A percentile compares a stretch with the other conserved stretches of the same genome.
phyloP scores from a whole-genome alignment of 73 alveolate genomes.

The Uronychia binucleata region DNA sequence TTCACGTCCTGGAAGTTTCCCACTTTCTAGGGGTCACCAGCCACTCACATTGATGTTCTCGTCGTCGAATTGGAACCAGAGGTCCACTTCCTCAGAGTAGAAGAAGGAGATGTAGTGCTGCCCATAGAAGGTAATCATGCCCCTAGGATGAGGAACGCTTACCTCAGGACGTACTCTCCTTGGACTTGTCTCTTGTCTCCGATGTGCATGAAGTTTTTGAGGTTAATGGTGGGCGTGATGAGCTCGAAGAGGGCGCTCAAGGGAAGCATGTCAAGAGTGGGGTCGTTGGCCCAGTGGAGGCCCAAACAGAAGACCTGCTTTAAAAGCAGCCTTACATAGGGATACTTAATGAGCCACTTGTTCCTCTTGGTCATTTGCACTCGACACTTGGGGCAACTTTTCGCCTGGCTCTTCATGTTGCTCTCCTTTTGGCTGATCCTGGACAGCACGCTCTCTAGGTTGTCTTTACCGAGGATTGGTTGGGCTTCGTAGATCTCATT shows the following conservation, averaged over 20 bases:
- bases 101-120: constrained; percentile 62
- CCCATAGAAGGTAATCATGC: constrained; percentile 62
- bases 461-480: constrained; percentile 13
- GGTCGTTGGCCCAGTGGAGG: neutral
- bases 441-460: constrained; percentile 1
- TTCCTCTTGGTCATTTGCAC: neutral
- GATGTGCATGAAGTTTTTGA: constrained; percentile 30
- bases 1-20: constrained; percentile 62
- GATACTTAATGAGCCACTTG: constrained; percentile 43
- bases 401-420: constrained; percentile 9
- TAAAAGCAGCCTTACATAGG: neutral
- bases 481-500: constrained; percentile 29
- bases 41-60: constrained; percentile 12
- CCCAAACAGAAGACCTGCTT: neutral
- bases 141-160: constrained; percentile 24
- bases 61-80: constrained; percentile 64
- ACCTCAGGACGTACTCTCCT: neutral
- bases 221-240: constrained; percentile 47
- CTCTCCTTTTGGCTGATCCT: neutral
- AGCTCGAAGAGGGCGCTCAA: constrained; percentile 21
- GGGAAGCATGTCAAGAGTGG: neutral
- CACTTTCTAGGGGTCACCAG: neutral
- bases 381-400: constrained; percentile 20
- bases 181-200: constrained; percentile 4
- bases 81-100: constrained; percentile 49